Conservation (phyloP, 345 rosid genomes). For the Brassica rapa region DNA sequence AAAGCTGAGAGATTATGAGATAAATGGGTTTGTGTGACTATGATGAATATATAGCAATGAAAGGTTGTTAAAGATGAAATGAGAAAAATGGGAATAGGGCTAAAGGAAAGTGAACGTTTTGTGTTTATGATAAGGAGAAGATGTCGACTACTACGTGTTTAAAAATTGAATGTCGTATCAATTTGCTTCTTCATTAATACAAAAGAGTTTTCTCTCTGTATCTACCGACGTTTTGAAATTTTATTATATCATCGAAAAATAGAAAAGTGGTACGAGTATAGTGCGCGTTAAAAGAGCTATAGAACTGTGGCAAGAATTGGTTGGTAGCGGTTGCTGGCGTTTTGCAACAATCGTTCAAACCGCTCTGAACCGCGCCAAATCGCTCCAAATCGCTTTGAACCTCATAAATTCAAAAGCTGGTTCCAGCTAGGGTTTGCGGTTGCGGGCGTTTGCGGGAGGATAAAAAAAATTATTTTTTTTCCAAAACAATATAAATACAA, state of each 20-base stretch:
- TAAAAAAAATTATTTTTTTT: no score
- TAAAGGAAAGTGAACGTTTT: slow-evolving; percentile 25
- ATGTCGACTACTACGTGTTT: slow-evolving; percentile 28
- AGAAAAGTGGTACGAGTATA: slow-evolving; percentile 8
- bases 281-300: slow-evolving; percentile 14
- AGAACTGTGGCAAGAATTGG: slow-evolving; percentile 10
- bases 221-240: slow-evolving; percentile 34
- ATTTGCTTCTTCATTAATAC: neutral
- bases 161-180: slow-evolving; percentile 4
- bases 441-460: no score
- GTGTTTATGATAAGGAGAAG: slow-evolving; percentile 18
- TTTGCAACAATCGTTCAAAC: no score
- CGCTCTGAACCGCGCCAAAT: no score
- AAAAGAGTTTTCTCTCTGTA: neutral
- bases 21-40: neutral
- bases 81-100: neutral
- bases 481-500: no score
- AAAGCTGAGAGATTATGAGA: slow-evolving; percentile 6
- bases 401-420: no score
- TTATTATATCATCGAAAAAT: slow-evolving; percentile 14
- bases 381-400: no score
- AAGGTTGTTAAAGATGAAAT: neutral
- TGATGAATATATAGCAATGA: neutral
- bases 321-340: neutral
- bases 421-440: no score